These are phyloP conservation scores for Taphrina wiesneri DNA, from an alignment of 1,139 yeast genomes.

Conservation along the genomic window DNA sequence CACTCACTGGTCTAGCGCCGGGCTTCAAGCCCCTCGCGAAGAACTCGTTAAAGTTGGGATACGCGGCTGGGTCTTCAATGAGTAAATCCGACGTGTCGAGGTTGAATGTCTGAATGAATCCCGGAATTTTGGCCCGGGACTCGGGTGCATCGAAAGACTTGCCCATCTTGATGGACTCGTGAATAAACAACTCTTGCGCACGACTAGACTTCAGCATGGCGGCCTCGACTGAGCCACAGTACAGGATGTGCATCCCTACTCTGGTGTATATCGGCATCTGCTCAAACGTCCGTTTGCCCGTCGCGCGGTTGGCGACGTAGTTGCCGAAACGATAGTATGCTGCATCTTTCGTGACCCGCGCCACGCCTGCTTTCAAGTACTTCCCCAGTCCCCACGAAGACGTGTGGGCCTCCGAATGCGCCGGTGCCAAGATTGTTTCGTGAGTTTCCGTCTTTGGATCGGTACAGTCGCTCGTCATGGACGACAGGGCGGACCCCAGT, in stretches of 20 bases:
- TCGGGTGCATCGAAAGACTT: background rate
- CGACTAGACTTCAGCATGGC: background rate
- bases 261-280: conserved; percentile 22
- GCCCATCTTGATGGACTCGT: conserved; percentile 5
- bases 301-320: conserved; percentile 5
- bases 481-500: background rate
- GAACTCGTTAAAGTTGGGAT: conserved; percentile 84
- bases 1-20: conserved; percentile 69
- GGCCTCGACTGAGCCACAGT: conserved; percentile 14
- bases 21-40: conserved; percentile 76
- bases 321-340: conserved; percentile 19
- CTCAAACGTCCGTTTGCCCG: conserved; percentile 13
- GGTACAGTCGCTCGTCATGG: background rate
- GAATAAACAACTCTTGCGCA: conserved; percentile 3
- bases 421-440: conserved; percentile 13
- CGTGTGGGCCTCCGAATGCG: background rate
- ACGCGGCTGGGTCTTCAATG: conserved; percentile 72
- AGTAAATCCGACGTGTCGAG: conserved; percentile 70
- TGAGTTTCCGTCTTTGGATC: background rate
- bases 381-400: background rate
- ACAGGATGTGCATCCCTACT: conserved; percentile 20
- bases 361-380: conserved; percentile 13
- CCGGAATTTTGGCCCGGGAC: conserved; percentile 13
- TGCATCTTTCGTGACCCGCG: conserved; percentile 6
- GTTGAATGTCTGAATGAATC: conserved; percentile 7